Percentiles rank a stretch among this genome's conserved stretches.
These are phyloP conservation scores for Arxiozyma telluris DNA, from an alignment of 1,139 yeast species.

Conservation along the genomic window DNA sequence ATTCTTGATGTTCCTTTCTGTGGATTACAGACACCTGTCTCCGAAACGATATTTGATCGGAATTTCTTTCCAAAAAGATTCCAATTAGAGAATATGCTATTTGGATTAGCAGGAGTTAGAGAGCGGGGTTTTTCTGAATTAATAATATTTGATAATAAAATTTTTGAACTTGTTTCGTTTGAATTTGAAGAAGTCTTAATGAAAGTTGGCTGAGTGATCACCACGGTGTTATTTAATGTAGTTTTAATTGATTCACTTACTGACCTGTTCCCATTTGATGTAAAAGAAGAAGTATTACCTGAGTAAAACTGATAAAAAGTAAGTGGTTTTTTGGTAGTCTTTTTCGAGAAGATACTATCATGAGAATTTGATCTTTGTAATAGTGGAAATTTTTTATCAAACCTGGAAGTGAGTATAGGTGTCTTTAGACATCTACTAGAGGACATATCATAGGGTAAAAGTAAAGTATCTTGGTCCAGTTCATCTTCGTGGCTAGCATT, in stretches of 20 bases:
- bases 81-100: constrained; percentile 16
- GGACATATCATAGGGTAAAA: constrained; percentile 6
- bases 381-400: constrained; percentile 16
- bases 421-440: background rate
- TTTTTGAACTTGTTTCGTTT: constrained; percentile 14
- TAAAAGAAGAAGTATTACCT: background rate
- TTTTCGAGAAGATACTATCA: constrained; percentile 32
- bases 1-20: background rate
- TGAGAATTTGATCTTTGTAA: constrained; percentile 32
- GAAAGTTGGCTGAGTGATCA: constrained; percentile 15
- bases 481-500: constrained; percentile 14
- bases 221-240: constrained; percentile 6
- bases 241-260: background rate
- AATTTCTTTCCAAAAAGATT: constrained; percentile 8
- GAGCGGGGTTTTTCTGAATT: background rate
- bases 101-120: background rate
- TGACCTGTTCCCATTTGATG: background rate
- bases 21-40: background rate
- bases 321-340: constrained; percentile 5
- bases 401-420: constrained; percentile 7
- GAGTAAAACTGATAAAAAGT: constrained; percentile 2
- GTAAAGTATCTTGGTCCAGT: constrained; percentile 29
- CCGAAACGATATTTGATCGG: background rate
- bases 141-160: constrained; percentile 15
- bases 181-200: constrained; percentile 6